Base-by-base conservation (phyloP, 2,329 filamentous ascomycete species). In the Tolypocladium ophioglossoides region DNA sequence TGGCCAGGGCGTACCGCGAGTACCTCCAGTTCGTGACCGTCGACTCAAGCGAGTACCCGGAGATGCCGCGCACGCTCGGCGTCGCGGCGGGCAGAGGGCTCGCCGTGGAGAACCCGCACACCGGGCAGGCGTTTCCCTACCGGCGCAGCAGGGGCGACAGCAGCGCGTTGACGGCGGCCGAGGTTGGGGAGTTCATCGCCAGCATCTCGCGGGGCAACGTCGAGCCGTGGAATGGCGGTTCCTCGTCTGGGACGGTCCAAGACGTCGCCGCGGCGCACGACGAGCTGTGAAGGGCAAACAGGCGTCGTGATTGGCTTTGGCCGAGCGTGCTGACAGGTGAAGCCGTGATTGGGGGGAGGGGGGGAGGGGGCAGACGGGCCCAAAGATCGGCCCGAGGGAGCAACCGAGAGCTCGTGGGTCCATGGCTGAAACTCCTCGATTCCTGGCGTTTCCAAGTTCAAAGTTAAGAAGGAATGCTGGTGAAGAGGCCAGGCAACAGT, bases 1-100 rank as follows among this genome's bases (percentile, higher is more conserved):
- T 77, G 2, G 76, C 77, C 1, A 72, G 71, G 55, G 71, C 70
- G 57, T 77, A 75, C 61, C 58, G 64, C 53, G 74, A 78, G 14
- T 78, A 76, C 54, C 67, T 79, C 14, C 66, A 63, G 53, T 79
- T 79, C 56, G 71, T 75, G 4, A 77, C 73, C 1, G 71, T 78
- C 2, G 74, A 79, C 54, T 64, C 67, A 0, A 55, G 59, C 34
- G 74, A 78, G 56, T 78, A 78, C 57, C 68, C 66, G 4, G 72
- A 77, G 27, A 73, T 78, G 62, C 61, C 68, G 1, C 55, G 59
- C 9, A 65, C 66, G 39, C 62, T 78, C 51, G 77, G 76, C 2
- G 58, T 62, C 12, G 39, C 35, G 22, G 44, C 40, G 7, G 62
- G 61, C 5, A 50, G 50, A 11, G 71, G 68, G 0, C 56, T 78